phyloP scores from a whole-genome alignment of 257 asterid genomes.

The Solanum lycopersicoides region DNA sequence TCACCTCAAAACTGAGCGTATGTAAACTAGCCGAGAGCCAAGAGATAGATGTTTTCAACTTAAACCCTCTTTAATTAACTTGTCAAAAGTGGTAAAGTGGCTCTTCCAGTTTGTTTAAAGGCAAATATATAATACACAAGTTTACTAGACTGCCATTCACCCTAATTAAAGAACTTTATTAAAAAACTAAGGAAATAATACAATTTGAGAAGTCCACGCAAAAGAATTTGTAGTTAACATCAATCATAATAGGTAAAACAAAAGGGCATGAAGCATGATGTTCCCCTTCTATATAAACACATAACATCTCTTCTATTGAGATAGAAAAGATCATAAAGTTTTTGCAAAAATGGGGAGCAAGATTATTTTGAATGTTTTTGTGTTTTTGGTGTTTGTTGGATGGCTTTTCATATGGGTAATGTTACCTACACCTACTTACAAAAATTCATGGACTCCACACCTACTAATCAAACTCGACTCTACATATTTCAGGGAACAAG shows the following conservation, averaged over 20 bases:
- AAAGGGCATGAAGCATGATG: not conserved
- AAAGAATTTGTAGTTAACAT: not conserved
- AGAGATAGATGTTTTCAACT: not conserved
- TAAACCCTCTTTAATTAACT: not conserved
- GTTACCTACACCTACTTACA: conserved; percentile 42
- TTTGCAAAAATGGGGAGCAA: conserved; percentile 19
- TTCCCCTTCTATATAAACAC: not conserved
- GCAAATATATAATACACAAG: not conserved
- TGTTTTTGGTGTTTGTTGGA: conserved; percentile 34
- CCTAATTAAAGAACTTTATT: not conserved
- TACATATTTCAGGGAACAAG: conserved; percentile 76
- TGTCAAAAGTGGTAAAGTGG: not conserved
- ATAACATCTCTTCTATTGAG: not conserved
- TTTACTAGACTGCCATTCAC: not conserved
- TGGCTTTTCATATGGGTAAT: conserved; percentile 40
- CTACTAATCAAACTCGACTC: conserved; percentile 20
- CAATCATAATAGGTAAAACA: not conserved
- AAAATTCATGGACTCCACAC: conserved; percentile 31
- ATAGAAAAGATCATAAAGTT: not conserved
- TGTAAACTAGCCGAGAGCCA: not conserved
- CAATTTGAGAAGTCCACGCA: not conserved
- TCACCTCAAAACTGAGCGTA: not conserved
- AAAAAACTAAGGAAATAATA: not conserved
- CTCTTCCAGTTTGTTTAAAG: not conserved
- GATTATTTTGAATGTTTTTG: conserved; percentile 24